These are phyloP conservation scores for Penicillium sp. DNA, from an alignment of 2,329 filamentous ascomycete genomes.

Conservation along the genomic window DNA sequence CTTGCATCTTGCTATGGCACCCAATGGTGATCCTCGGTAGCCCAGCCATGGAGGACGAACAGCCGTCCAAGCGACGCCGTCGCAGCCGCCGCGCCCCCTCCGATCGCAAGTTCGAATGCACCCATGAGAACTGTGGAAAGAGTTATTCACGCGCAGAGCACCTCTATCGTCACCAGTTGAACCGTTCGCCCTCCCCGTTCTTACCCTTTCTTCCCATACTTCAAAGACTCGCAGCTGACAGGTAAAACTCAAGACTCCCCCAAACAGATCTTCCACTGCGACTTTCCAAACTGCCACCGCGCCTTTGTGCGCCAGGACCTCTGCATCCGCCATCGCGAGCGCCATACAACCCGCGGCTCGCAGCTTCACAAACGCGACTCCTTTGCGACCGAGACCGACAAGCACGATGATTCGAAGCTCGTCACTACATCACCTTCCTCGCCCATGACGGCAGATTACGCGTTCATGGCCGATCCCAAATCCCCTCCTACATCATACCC, in stretches of 20 bases:
- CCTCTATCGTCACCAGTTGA: conserved; percentile 92
- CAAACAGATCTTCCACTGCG: conserved; percentile 92
- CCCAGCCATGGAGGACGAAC: conserved; percentile 18
- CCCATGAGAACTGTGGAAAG: conserved; percentile 84
- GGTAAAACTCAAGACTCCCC: conserved; percentile 65
- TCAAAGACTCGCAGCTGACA: background rate
- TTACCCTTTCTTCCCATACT: background rate
- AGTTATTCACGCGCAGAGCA: conserved; percentile 96
- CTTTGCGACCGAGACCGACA: conserved; percentile 31
- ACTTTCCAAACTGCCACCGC: conserved; percentile 84
- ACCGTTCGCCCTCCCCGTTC: conserved; percentile 59
- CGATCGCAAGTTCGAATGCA: conserved; percentile 69
- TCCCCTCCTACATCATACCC: conserved; percentile 19
- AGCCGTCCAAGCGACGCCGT: conserved; percentile 42
- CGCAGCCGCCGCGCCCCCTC: conserved; percentile 46
- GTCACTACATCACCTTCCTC: conserved; percentile 17
- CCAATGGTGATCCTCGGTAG: conserved; percentile 14
- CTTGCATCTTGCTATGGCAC: conserved; percentile 15
- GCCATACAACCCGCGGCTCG: conserved; percentile 66
- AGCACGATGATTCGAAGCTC: conserved; percentile 17
- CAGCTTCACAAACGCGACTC: conserved; percentile 51
- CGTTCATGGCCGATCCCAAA: conserved; percentile 16
- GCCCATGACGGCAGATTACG: conserved; percentile 23
- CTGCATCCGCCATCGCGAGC: conserved; percentile 78
- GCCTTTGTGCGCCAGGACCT: conserved; percentile 92